These are phyloP conservation scores for Nicotiana noctiflora DNA, from an alignment of 257 asterid species.

Conservation along the genomic window DNA sequence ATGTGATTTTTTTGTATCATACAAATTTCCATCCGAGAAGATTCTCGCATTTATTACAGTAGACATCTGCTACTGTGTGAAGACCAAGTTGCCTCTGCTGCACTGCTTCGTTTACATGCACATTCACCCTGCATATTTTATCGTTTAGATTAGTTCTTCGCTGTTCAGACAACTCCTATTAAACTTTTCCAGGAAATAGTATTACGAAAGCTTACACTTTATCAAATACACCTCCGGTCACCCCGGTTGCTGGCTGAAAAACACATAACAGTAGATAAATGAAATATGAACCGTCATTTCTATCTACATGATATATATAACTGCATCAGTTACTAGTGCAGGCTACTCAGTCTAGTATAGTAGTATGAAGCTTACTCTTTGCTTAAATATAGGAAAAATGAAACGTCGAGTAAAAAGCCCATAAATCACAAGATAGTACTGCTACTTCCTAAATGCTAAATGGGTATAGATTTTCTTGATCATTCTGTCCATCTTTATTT, in stretches of 20 bases:
- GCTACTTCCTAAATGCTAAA: background rate
- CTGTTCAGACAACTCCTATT: background rate
- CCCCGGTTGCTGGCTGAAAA: background rate
- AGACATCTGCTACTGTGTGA: background rate
- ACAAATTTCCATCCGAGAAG: conserved; percentile 12
- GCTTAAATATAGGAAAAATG: background rate
- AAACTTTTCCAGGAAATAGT: background rate
- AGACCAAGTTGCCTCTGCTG: background rate
- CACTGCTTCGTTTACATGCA: background rate
- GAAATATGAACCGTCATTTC: background rate
- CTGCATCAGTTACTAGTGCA: background rate
- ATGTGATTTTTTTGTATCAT: background rate
- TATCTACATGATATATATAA: background rate
- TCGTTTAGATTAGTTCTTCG: background rate
- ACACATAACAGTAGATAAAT: background rate
- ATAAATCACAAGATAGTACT: background rate
- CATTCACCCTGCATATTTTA: background rate
- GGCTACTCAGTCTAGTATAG: background rate
- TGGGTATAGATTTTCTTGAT: background rate
- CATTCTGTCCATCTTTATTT: background rate
- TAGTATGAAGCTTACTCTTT: background rate
- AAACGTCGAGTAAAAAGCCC: background rate
- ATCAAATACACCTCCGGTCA: background rate
- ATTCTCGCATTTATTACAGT: background rate
- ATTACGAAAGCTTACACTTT: background rate